Percentiles rank a stretch among this genome's conserved stretches.
phyloP scores from a whole-genome alignment of 768 basidiomycete genomes.

The Suillus americanus region DNA sequence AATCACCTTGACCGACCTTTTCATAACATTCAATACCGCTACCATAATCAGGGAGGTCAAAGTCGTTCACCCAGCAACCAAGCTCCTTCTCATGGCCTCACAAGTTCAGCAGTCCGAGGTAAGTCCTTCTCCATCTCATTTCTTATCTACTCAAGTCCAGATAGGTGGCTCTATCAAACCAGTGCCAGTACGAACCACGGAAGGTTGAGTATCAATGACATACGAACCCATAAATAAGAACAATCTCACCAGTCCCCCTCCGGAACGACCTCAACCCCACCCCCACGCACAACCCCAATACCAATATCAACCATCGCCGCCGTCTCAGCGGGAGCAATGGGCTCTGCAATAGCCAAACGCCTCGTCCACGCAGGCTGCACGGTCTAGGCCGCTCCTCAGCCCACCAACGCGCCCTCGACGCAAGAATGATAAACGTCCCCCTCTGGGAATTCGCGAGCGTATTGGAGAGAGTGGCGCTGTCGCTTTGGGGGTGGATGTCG shows the following conservation, averaged over 20 bases:
- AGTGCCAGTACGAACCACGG: too few relatives aligned
- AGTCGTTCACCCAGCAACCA: constrained; percentile 97
- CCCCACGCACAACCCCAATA: not conserved
- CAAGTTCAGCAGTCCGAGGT: constrained; percentile 96
- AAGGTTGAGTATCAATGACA: too few relatives aligned
- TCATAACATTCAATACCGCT: constrained; percentile 98
- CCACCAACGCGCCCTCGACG: constrained; percentile 41
- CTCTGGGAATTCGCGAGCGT: constrained; percentile 32
- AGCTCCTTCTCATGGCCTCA: constrained; percentile 96
- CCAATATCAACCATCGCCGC: constrained; percentile 38
- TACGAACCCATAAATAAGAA: too few relatives aligned
- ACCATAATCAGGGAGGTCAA: constrained; percentile 92
- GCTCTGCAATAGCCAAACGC: constrained; percentile 46
- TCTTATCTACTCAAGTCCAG: constrained; percentile 36
- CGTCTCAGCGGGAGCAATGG: constrained; percentile 60
- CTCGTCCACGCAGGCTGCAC: constrained; percentile 43
- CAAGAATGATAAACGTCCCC: constrained; percentile 44
- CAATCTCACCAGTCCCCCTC: too few relatives aligned
- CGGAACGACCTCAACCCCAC: too few relatives aligned
- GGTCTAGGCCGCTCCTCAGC: constrained; percentile 53
- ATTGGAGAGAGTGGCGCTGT: constrained; percentile 39
- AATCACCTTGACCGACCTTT: constrained; percentile 92
- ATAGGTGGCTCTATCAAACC: constrained; percentile 95
- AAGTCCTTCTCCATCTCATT: constrained; percentile 20
- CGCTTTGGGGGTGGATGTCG: constrained; percentile 37